Evolutionary conservation across 139 green algal species (phyloP), one percentile per base, ranked within the genome.

Genomic region (Chlamydomonas applanata): DNA sequence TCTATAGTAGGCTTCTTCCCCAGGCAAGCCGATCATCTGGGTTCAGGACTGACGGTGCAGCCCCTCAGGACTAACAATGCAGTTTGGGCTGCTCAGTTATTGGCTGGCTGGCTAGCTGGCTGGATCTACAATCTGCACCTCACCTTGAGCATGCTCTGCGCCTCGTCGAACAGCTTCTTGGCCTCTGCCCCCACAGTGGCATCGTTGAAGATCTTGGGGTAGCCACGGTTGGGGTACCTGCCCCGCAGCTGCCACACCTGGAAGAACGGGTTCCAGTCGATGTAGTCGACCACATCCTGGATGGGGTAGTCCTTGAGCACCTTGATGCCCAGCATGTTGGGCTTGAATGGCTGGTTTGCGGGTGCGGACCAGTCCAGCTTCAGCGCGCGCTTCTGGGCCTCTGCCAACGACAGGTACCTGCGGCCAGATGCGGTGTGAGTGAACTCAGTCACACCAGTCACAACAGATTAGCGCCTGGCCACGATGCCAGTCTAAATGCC

Each of bases 261-360:
- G 88, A 99, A 99, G 87, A 99, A 99, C 16, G 96, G 96, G 86
- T 98, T 99, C 96, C 96, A 99, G 86, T 99, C 96, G 71, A 99
- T 99, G 87, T 95, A 95, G 25, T 85, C 70, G 30, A 99, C 29
- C 27, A 99, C 90, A 24, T 98, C 89, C 80, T 98, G 90, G 22
- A 99, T 87, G 20, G 91, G 86, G 70, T 93, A 95, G 72, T 95
- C 84, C 34, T 81, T 67, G 52, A 92, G 91, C 2, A 88, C 25
- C 72, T 77, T 74, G 64, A 80, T 91, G 44, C 94, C 94, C 27
- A 96, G 40, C 52, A 95, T 27, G 67, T 86, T 85, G 34, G 96
- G 96, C 27, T 29, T 82, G 19, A 90, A 78, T 0, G 96, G 96
- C 57, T 73, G 81, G 82, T 97, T 95, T 62, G 86, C 90, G 0